Conservation (phyloP, 148 eudicot species). For the Rheum nobile region DNA sequence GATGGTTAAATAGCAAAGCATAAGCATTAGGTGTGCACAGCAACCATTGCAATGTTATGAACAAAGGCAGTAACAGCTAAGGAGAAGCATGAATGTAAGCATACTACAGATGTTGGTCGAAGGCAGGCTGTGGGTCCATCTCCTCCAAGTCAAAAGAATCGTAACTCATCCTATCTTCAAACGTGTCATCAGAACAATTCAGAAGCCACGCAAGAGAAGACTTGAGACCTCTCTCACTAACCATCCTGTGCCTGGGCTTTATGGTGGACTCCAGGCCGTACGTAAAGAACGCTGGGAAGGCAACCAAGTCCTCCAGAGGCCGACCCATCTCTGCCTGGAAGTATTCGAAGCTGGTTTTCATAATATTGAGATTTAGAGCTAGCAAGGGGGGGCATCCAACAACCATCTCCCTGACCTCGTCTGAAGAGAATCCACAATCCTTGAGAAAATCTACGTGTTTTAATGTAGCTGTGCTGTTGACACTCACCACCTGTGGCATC, state of each 20-base stretch:
- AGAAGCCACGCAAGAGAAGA: constrained; percentile 93
- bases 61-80: not conserved
- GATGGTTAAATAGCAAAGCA: too few species aligned
- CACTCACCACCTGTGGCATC: constrained; percentile 80
- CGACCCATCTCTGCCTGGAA: constrained; percentile 58
- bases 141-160: constrained; percentile 82
- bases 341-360: constrained; percentile 71
- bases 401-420: constrained; percentile 67
- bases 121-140: constrained; percentile 57
- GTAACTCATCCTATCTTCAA: constrained; percentile 70
- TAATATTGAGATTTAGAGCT: constrained; percentile 81
- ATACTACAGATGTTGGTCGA: constrained; percentile 30
- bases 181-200: constrained; percentile 83
- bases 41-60: not conserved
- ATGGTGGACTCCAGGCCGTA: constrained; percentile 85
- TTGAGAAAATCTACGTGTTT: constrained; percentile 81
- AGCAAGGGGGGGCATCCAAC: constrained; percentile 85
- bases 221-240: constrained; percentile 53
- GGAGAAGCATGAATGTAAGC: not conserved
- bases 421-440: constrained; percentile 44
- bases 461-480: constrained; percentile 43
- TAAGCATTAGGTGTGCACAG: not conserved
- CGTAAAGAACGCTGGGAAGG: constrained; percentile 88
- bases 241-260: constrained; percentile 65
- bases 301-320: constrained; percentile 70